These are phyloP conservation scores for Eucalyptus paniculata DNA, from an alignment of 345 rosid genomes.

Conservation along the genomic window DNA sequence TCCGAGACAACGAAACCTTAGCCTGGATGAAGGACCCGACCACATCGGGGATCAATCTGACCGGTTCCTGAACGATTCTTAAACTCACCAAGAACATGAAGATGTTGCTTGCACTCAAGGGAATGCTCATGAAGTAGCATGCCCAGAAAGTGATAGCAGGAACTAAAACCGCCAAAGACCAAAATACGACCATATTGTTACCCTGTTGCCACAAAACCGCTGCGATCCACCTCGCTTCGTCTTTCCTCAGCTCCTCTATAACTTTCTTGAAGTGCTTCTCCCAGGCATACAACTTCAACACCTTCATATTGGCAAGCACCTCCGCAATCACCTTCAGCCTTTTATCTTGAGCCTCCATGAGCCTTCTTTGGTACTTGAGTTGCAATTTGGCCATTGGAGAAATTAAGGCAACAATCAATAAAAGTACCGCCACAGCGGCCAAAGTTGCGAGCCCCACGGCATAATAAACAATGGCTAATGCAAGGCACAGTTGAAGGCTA, in stretches of 20 bases:
- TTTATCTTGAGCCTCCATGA: constrained; percentile 23
- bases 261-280: constrained; percentile 36
- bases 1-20: constrained; percentile 30
- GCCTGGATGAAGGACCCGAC: constrained; percentile 24
- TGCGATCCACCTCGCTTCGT: constrained; percentile 15
- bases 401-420: constrained; percentile 10
- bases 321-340: constrained; percentile 25
- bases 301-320: constrained; percentile 36
- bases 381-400: constrained; percentile 26
- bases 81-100: constrained; percentile 42
- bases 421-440: constrained; percentile 12
- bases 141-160: constrained; percentile 33
- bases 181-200: constrained; percentile 14
- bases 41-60: constrained; percentile 33
- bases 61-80: constrained; percentile 30
- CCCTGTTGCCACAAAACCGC: constrained; percentile 13
- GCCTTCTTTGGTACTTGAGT: constrained; percentile 17
- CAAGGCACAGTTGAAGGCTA: constrained; percentile 24
- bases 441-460: constrained; percentile 32
- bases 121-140: constrained; percentile 24
- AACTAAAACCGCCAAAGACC: constrained; percentile 30
- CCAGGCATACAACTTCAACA: constrained; percentile 58
- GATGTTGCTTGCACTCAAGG: constrained; percentile 20
- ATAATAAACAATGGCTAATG: constrained; percentile 21
- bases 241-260: constrained; percentile 16